Base-by-base conservation (phyloP, 2,329 filamentous ascomycete species). In the Talaromyces piceae region DNA sequence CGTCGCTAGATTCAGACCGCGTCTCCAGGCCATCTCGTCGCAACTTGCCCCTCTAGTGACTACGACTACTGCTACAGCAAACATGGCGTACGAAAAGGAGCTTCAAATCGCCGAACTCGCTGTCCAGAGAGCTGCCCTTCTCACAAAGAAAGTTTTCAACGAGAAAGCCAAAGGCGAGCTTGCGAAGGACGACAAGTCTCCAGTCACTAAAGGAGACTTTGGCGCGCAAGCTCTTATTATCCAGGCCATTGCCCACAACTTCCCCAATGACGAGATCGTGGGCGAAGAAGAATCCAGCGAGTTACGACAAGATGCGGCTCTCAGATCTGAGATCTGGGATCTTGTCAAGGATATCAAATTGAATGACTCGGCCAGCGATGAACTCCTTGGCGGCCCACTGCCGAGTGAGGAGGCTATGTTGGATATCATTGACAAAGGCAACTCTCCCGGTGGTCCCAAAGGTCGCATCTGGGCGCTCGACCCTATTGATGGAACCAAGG, bases 141-240 rank as follows among this genome's bases (percentile, higher is more conserved):
- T 90, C 52, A 90, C 87, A 47, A 86, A 88, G 69, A 80, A 80
- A 56, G 87, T 90, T 65, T 88, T 87, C 75, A 77, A 90, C 73
- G 87, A 91, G 61, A 93, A 91, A 72, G 86, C 89, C 62, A 97
- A 97, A 75, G 91, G 91, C 61, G 96, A 93, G 43, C 79, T 95
- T 47, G 87, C 86, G 68, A 98, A 98, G 76, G 86, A 88, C 70
- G 93, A 98, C 77, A 89, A 88, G 67, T 95, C 91, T 8, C 93
- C 93, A 58, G 93, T 98, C 62, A 98, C 93, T 16, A 93, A 97
- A 62, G 93, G 91, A 68, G 93, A 98, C 74, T 97, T 95, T 69
- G 93, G 93, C 64, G 94, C 93, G 31, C 93, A 98, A 75, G 91
- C 93, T 27, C 82, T 98, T 58, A 95, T 98, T 71, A 95, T 97